Conservation (phyloP, 306 rosid species). For the Casuarina equisetifolia region DNA sequence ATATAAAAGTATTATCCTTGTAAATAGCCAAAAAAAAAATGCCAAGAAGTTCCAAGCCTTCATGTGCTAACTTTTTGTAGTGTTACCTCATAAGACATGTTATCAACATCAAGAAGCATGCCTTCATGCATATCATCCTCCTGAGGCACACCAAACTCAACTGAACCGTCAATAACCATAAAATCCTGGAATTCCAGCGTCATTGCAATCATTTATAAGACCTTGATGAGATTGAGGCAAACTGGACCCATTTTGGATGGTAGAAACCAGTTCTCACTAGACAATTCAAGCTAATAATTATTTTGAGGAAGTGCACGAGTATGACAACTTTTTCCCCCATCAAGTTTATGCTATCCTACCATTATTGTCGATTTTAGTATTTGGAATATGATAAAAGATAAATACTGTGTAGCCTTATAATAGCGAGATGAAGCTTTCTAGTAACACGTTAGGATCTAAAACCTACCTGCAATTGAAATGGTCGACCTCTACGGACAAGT, state of each 20-base stretch:
- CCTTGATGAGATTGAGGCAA: background rate
- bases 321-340: background rate
- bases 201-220: background rate
- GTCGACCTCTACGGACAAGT: background rate
- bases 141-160: background rate
- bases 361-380: background rate
- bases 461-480: constrained; percentile 12
- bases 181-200: constrained; percentile 18
- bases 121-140: background rate
- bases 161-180: constrained; percentile 9
- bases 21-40: background rate
- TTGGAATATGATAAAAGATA: background rate
- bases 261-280: background rate
- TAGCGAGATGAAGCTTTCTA: background rate
- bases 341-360: background rate
- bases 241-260: background rate
- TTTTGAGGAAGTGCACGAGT: background rate
- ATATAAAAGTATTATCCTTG: background rate
- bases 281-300: background rate
- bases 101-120: background rate
- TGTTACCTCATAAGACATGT: constrained; percentile 34
- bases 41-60: background rate
- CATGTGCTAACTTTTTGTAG: background rate
- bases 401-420: background rate
- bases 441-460: background rate